These are phyloP conservation scores for Magnolia sinica DNA, from an alignment of 164 flowering plant genomes.

Conservation along the genomic window DNA sequence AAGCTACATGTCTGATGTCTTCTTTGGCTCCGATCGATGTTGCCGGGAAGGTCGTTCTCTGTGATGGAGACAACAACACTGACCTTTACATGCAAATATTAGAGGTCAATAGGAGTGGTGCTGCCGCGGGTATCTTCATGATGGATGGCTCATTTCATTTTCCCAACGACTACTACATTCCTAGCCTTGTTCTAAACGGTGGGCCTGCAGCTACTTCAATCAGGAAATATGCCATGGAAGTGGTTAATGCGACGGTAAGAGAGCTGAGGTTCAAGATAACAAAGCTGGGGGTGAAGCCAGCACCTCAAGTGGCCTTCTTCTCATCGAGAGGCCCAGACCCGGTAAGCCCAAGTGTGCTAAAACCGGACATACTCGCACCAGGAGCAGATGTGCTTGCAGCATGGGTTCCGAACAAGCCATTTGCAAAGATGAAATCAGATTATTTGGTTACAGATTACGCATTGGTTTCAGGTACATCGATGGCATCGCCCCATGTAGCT, in stretches of 20 bases:
- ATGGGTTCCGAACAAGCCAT: slow-evolving; percentile 15
- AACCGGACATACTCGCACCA: slow-evolving; percentile 33
- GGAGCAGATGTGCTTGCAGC: slow-evolving; percentile 33
- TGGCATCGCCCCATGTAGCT: slow-evolving; percentile 35
- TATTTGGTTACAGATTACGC: slow-evolving; percentile 24
- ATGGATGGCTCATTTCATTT: background rate
- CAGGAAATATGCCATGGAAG: slow-evolving; percentile 9
- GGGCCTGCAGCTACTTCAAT: background rate
- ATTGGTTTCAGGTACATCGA: slow-evolving; percentile 29
- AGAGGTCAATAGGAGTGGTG: slow-evolving; percentile 21
- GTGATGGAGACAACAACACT: slow-evolving; percentile 1
- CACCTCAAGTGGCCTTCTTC: slow-evolving; percentile 32
- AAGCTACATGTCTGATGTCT: slow-evolving; percentile 6
- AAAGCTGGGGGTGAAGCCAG: slow-evolving; percentile 20
- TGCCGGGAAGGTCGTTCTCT: slow-evolving; percentile 26
- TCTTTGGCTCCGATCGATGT: slow-evolving; percentile 23
- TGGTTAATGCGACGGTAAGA: slow-evolving; percentile 17
- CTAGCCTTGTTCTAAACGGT: slow-evolving; percentile 13
- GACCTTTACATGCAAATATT: slow-evolving; percentile 12
- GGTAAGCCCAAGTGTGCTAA: slow-evolving; percentile 22
- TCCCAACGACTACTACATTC: slow-evolving; percentile 20
- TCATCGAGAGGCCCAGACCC: slow-evolving; percentile 32
- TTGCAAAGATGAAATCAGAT: background rate
- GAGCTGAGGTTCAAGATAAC: slow-evolving; percentile 22
- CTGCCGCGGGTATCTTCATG: slow-evolving; percentile 25